A percentile compares a stretch with the other conserved stretches of the same genome.
phyloP scores from a whole-genome alignment of 129 eudicot genomes.

The Chrysanthemum seticuspe region DNA sequence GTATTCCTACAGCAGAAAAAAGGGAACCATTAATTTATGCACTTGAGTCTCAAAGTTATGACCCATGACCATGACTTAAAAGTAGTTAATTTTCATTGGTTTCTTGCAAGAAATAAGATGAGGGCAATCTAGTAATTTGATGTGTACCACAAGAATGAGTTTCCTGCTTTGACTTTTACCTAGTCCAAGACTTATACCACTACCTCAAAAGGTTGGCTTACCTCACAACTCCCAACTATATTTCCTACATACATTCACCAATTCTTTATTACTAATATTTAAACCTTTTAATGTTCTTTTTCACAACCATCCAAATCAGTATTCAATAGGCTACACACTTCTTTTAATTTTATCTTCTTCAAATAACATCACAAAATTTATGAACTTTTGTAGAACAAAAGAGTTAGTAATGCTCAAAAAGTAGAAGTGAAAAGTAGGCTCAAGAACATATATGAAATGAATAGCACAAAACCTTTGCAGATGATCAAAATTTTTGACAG shows the following conservation, averaged over 20 bases:
- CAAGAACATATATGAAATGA: not conserved
- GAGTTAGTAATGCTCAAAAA: not conserved
- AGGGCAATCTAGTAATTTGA: slow-evolving; percentile 23
- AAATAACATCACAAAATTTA: not conserved
- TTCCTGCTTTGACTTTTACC: slow-evolving; percentile 31
- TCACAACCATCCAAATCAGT: slow-evolving; percentile 15
- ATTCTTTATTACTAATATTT: slow-evolving; percentile 26
- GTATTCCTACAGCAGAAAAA: not conserved
- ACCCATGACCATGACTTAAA: not conserved
- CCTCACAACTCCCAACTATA: slow-evolving; percentile 38
- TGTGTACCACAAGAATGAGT: slow-evolving; percentile 19
- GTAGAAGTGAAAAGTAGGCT: not conserved
- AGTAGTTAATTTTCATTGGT: not conserved
- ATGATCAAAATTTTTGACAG: slow-evolving; percentile 18
- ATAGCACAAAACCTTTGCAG: slow-evolving; percentile 31
- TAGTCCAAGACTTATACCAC: slow-evolving; percentile 26
- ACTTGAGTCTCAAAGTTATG: slow-evolving; percentile 9
- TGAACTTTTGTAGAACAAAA: not conserved
- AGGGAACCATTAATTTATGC: not conserved
- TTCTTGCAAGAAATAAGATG: slow-evolving; percentile 15
- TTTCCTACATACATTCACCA: slow-evolving; percentile 28
- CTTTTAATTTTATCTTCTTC: not conserved
- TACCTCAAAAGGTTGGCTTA: slow-evolving; percentile 28
- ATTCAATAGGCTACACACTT: not conserved
- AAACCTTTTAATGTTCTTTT: slow-evolving; percentile 9